Base-by-base conservation (phyloP, 345 rosid genomes). In the Reutealis trisperma region DNA sequence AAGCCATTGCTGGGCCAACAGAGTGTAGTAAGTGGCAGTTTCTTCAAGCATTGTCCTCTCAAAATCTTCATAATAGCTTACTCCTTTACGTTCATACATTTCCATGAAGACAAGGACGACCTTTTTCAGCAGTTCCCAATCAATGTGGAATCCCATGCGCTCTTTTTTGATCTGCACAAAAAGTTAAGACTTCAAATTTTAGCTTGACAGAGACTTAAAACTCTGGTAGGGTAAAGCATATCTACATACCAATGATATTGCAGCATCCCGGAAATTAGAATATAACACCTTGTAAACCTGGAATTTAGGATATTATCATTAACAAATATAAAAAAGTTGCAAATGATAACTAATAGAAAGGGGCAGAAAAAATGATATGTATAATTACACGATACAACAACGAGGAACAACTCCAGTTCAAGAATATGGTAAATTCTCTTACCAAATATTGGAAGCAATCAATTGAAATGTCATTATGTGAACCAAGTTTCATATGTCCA, bases 241-340 rank as follows among this genome's bases (percentile, higher is more conserved):
- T 5, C 2, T 58, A 70, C 71, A 57, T 27, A 82, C 84, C 81
- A 64, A 57, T 57, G 78, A 57, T 63, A 82, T 9, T 65, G 65
- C 73, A 49, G 76, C 79, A 14, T 61, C 76, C 49, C 12, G 32
- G 59, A 77, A 58, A 57, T 57, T 63, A 44, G 44, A 37, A 52
- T 74, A 70, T 37, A 77, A 74, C 25, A 41, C 71, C 52, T 57
- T 77, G 42, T 74, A 69, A 55, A 82, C 84, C 84, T 82, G 84
- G 45, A 58, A 73, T 57, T 49, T 22, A 49, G 25, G 15, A 70
- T 63, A 69, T 51, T 19, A 12, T 55, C 64, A 65, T 76, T 14
- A 24, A 63, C 5, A 25, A 69, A 19, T 73, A 42, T 9, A 54
- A 75, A 74, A 1, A 60, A 1, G 34, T n/a, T 18, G 44, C 1